Evolutionary conservation across 495 filamentous ascomycete genomes (phyloP), one percentile per base, ranked within the genome.

Genomic region (Hamigera avellanea): DNA sequence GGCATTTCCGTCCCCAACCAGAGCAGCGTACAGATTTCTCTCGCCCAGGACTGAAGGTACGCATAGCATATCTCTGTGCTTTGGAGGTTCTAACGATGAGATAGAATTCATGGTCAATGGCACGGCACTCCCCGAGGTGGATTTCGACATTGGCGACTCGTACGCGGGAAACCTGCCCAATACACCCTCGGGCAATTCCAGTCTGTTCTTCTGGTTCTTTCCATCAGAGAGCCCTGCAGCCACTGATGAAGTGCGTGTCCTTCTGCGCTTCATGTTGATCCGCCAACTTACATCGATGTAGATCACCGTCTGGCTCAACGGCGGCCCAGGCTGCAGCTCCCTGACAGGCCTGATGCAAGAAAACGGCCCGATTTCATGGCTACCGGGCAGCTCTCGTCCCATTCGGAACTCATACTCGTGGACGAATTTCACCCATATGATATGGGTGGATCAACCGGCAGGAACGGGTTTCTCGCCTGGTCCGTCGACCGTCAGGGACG

Each of bases 131-230:
- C 83, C 82, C 0, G 78, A 84, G 14, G 79, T 86, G 2, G 57
- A 75, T 40, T 87, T 84, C 39, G 75, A 86, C 42, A 73, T 83
- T 47, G 82, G 83, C 26, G 82, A 87, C 50, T 78, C 72, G 0
- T 87, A 86, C 44, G 75, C 82, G 17, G 82, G 82, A 13, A 66
- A 78, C n/a, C 52, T 89, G 6, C 71, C 82, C n/a, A 84, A 86
- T 40, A 73, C 69, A 2, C 56, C 56, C 3, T 45, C 67, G 25
- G 50, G 63, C 1, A 61, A 72, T 17, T 61, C 61, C 1, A 66
- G 67, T 32, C 55, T 87, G n/a, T 86, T 72, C 45, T 88, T 83
- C 50, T 88, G 83, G 81, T 84, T 79, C 57, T 84, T 81, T 42
- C 80, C 78, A 0, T 72, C 78, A 0, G 54, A 54, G 3, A 78